Evolutionary conservation across 2,329 filamentous ascomycete species (phyloP).

Genomic region (Metarhizium robertsii): DNA sequence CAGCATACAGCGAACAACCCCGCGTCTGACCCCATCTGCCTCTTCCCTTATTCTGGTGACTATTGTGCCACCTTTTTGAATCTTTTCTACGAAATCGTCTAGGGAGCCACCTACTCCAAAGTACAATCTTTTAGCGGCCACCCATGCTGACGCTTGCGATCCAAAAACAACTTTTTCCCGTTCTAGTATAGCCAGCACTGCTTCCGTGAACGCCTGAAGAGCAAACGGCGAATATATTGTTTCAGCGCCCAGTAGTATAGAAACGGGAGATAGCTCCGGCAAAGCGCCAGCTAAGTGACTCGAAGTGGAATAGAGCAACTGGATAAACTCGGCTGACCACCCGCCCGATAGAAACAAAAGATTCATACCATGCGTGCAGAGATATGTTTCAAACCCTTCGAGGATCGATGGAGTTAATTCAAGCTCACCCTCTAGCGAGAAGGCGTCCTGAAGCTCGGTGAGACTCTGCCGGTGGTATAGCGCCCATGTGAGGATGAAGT

Average conservation of each 20-base stretch:
- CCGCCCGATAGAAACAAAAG: slow-evolving; percentile 65
- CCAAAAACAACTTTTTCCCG: slow-evolving; percentile 25
- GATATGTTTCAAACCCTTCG: slow-evolving; percentile 44
- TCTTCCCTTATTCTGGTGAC: slow-evolving; percentile 48
- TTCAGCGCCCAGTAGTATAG: slow-evolving; percentile 62
- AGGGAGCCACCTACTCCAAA: slow-evolving; percentile 79
- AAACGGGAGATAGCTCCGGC: slow-evolving; percentile 12
- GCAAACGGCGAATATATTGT: slow-evolving; percentile 76
- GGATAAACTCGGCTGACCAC: slow-evolving; percentile 59
- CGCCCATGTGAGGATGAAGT: slow-evolving; percentile 64
- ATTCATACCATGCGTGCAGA: slow-evolving; percentile 40
- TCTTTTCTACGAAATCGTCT: slow-evolving; percentile 57
- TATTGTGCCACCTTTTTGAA: slow-evolving; percentile 35
- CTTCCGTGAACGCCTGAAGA: slow-evolving; percentile 58
- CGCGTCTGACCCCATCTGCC: slow-evolving; percentile 50
- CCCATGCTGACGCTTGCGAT: slow-evolving; percentile 48
- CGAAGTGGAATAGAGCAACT: slow-evolving; percentile 38
- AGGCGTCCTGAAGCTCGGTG: slow-evolving; percentile 32
- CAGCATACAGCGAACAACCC: slow-evolving; percentile 36
- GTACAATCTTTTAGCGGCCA: slow-evolving; percentile 72
- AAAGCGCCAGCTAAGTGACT: slow-evolving; percentile 2
- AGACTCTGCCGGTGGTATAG: slow-evolving; percentile 28
- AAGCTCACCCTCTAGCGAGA: slow-evolving; percentile 48
- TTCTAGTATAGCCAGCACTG: slow-evolving; percentile 50
- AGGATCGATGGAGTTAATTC: slow-evolving; percentile 52